phyloP scores from a whole-genome alignment of 495 filamentous ascomycete species.

The Penicillium maclennaniae region DNA sequence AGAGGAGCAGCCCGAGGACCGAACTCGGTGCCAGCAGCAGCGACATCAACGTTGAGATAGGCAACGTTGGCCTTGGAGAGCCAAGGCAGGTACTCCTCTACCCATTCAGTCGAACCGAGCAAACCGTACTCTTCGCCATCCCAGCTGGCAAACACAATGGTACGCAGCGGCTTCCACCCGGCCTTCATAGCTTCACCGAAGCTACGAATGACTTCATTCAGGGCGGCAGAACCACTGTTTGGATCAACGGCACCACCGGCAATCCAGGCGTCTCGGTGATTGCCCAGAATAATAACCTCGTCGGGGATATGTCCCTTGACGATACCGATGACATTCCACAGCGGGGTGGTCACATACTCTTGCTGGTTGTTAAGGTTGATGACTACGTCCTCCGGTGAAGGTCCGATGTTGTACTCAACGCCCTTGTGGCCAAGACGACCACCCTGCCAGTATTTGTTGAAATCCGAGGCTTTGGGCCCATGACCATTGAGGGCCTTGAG shows the following conservation, averaged over 20 bases:
- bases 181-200: constrained; percentile 68
- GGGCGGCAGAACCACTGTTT: constrained; percentile 81
- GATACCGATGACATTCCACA: constrained; percentile 94
- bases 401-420: constrained; percentile 88
- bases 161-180: constrained; percentile 88
- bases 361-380: constrained; percentile 85
- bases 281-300: constrained; percentile 89
- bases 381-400: constrained; percentile 68
- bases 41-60: constrained; percentile 71
- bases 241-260: constrained; percentile 82
- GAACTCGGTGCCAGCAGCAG: constrained; percentile 49
- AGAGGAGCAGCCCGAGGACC: constrained; percentile 59
- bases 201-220: constrained; percentile 82
- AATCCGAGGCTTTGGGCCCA: constrained; percentile 72
- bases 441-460: constrained; percentile 68
- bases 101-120: constrained; percentile 71
- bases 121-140: constrained; percentile 73
- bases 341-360: constrained; percentile 81
- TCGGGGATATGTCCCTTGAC: constrained; percentile 87
- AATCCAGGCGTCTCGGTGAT: constrained; percentile 94
- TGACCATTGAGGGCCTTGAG: constrained; percentile 85
- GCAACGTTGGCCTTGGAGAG: constrained; percentile 67
- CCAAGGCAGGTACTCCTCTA: constrained; percentile 83
- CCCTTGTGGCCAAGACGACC: constrained; percentile 76
- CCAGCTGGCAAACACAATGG: constrained; percentile 71